A percentile compares a stretch with the other conserved stretches of the same genome.
Evolutionary conservation across 2,329 filamentous ascomycete species (phyloP).

Genomic region (Colletotrichum euphorbiae): DNA sequence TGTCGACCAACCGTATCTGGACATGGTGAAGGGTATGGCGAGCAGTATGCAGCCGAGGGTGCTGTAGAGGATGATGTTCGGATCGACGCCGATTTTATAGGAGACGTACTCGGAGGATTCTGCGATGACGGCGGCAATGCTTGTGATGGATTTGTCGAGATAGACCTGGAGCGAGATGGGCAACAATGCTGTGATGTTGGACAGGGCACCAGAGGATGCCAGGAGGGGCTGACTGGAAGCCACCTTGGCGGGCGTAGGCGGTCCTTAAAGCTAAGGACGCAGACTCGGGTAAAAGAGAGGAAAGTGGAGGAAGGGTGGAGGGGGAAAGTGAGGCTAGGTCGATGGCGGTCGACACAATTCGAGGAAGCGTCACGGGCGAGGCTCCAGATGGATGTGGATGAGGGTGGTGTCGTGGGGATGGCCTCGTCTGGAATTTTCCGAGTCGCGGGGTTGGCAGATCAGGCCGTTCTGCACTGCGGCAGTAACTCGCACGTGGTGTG

Average conservation of each 20-base stretch:
- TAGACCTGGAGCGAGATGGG: conserved; percentile 62
- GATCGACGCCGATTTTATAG: conserved; percentile 61
- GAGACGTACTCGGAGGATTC: conserved; percentile 65
- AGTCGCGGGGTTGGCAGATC: conserved; percentile 33
- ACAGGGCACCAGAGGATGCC: conserved; percentile 73
- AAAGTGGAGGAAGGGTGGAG: conserved; percentile 34
- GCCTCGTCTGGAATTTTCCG: conserved; percentile 35
- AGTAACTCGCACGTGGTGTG: conserved; percentile 13
- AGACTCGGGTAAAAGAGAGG: conserved; percentile 16
- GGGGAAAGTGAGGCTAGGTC: conserved; percentile 36
- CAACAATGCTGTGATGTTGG: conserved; percentile 66
- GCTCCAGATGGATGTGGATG: conserved; percentile 14
- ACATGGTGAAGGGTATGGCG: conserved; percentile 65
- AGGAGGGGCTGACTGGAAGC: conserved; percentile 68
- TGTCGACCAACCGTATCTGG: conserved; percentile 64
- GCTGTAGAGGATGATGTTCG: conserved; percentile 61
- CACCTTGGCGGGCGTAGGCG: conserved; percentile 64
- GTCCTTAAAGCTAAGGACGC: conserved; percentile 43
- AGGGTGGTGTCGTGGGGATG: conserved; percentile 38
- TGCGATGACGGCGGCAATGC: conserved; percentile 60
- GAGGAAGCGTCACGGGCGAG: conserved; percentile 13
- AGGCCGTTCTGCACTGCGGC: conserved; percentile 38
- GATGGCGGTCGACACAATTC: conserved; percentile 12
- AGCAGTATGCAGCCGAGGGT: conserved; percentile 61
- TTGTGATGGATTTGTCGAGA: conserved; percentile 63